These are phyloP conservation scores for Nicotiana noctiflora DNA, from an alignment of 257 asterid genomes.

Conservation along the genomic window DNA sequence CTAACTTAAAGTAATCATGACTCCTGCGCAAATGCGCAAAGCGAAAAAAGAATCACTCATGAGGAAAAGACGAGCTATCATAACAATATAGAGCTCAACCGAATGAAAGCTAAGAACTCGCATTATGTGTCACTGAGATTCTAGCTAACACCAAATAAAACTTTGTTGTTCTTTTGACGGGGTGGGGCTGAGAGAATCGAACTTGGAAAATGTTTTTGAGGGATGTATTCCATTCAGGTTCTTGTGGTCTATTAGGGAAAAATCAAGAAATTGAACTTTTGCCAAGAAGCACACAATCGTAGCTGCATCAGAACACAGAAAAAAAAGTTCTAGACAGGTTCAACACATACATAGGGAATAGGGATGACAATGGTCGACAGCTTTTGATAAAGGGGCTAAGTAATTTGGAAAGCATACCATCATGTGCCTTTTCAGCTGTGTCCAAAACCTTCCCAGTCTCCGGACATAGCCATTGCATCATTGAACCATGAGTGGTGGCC, in stretches of 20 bases:
- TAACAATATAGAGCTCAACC: background rate
- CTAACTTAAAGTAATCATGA: background rate
- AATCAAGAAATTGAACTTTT: background rate
- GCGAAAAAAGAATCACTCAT: background rate
- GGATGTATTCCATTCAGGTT: background rate
- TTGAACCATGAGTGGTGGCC: slow-evolving; percentile 84
- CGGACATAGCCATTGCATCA: slow-evolving; percentile 79
- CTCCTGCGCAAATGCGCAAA: background rate
- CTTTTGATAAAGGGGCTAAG: background rate
- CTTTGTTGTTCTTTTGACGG: background rate
- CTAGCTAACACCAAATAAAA: background rate
- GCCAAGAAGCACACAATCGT: background rate
- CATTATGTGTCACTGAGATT: background rate
- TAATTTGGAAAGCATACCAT: slow-evolving; percentile 46
- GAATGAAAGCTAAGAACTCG: background rate
- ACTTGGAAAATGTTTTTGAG: background rate
- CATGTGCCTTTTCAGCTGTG: slow-evolving; percentile 91
- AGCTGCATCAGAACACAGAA: background rate
- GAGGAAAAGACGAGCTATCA: background rate
- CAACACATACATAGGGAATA: background rate
- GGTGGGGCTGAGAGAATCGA: background rate
- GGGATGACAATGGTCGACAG: background rate
- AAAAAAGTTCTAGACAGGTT: background rate
- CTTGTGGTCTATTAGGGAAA: background rate
- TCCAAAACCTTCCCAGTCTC: slow-evolving; percentile 92